Percentiles rank a stretch among this genome's conserved stretches.
Evolutionary conservation across 1,284 basidiomycete species (phyloP).

Genomic region (Pascua sp.): DNA sequence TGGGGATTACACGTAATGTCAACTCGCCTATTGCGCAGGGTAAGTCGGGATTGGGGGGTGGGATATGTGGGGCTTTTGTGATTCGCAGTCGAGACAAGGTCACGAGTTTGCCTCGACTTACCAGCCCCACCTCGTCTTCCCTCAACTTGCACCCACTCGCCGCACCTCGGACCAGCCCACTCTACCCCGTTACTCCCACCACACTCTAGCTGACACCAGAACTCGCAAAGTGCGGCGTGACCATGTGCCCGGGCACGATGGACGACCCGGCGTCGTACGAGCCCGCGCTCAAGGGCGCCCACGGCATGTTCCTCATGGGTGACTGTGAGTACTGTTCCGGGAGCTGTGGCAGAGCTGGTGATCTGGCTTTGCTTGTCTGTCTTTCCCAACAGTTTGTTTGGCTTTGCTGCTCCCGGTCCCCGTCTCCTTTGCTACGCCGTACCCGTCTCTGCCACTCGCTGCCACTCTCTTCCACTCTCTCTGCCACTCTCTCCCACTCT

Average conservation of each 20-base stretch:
- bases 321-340: constrained; percentile 1
- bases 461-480: no score
- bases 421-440: no score
- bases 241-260: not conserved
- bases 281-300: not conserved
- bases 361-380: no score
- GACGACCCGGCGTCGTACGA: not conserved
- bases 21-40: not conserved
- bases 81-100: no score
- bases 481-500: no score
- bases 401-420: no score
- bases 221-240: constrained; percentile 1
- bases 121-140: no score
- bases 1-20: constrained; percentile 21
- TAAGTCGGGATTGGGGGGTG: not conserved
- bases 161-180: not conserved
- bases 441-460: no score
- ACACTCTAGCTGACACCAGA: not conserved
- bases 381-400: no score
- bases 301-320: constrained; percentile 6
- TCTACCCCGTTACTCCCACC: not conserved
- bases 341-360: no score
- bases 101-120: no score
- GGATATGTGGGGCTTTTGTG: no score
- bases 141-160: not conserved